These are phyloP conservation scores for Suhomyces taliae DNA, from an alignment of 1,139 yeast species.

Conservation along the genomic window DNA sequence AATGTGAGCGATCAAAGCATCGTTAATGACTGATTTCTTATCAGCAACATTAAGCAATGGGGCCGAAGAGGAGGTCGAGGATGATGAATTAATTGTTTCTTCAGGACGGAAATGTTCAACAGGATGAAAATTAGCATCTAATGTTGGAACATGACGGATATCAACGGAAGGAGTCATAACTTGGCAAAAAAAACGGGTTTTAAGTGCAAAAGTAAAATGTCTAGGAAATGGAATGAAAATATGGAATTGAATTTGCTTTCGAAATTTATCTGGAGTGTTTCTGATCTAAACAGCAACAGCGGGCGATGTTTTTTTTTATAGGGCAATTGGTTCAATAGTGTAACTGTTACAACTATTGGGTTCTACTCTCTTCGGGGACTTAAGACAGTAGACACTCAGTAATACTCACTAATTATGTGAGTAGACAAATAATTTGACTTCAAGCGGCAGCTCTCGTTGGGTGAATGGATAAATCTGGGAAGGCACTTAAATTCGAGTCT, in stretches of 20 bases:
- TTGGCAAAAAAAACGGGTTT: slow-evolving; percentile 4
- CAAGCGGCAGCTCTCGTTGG: slow-evolving; percentile 55
- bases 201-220: no score
- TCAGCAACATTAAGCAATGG: neutral
- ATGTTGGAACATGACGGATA: slow-evolving; percentile 17
- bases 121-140: slow-evolving; percentile 10
- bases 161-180: slow-evolving; percentile 32
- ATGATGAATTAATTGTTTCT: neutral
- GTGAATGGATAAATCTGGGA: slow-evolving; percentile 6
- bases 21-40: slow-evolving; percentile 23
- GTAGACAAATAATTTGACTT: slow-evolving; percentile 30
- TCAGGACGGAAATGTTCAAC: slow-evolving; percentile 9
- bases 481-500: slow-evolving; percentile 11
- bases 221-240: no score
- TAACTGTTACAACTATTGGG: neutral
- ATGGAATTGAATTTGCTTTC: no score
- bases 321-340: neutral
- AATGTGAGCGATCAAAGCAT: slow-evolving; percentile 46
- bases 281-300: no score
- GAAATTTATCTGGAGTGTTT: no score
- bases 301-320: neutral
- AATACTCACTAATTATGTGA: slow-evolving; percentile 36
- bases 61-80: neutral
- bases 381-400: slow-evolving; percentile 13
- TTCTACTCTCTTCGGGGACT: slow-evolving; percentile 16